Evolutionary conservation across 345 rosid species (phyloP).

Genomic region (Gossypium turneri): DNA sequence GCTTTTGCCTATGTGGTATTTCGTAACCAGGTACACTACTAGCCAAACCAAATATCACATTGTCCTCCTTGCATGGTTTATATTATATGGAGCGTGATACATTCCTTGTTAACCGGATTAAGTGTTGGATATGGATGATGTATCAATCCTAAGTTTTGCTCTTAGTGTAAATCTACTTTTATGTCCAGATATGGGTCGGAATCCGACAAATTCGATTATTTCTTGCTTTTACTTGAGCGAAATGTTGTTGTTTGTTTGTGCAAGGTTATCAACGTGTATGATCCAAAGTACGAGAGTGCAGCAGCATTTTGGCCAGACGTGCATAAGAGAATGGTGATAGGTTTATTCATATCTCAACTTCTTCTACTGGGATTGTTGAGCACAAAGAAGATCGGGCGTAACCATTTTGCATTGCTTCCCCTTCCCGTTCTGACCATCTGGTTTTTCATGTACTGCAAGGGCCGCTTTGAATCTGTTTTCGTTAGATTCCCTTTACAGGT

Average conservation of each 20-base stretch:
- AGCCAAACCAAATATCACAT: not conserved
- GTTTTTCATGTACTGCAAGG: constrained; percentile 77
- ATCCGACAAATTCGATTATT: too few relatives aligned
- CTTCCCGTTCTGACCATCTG: constrained; percentile 74
- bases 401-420: constrained; percentile 51
- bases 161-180: too few relatives aligned
- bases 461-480: constrained; percentile 86
- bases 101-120: too few relatives aligned
- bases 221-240: too few relatives aligned
- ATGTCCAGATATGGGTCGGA: too few relatives aligned
- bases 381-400: constrained; percentile 48
- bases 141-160: too few relatives aligned
- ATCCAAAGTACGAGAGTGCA: constrained; percentile 84
- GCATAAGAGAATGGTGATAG: constrained; percentile 59
- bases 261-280: constrained; percentile 86
- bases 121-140: too few relatives aligned
- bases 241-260: constrained; percentile 13
- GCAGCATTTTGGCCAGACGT: constrained; percentile 98
- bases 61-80: not conserved
- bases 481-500: constrained; percentile 76
- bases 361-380: constrained; percentile 78
- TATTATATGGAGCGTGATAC: not conserved
- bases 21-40: constrained; percentile 76
- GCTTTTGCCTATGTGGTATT: constrained; percentile 69
- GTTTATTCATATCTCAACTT: constrained; percentile 73